Base-by-base conservation (phyloP, 495 filamentous ascomycete genomes). In the Pseudomonodictys pantanalensis region DNA sequence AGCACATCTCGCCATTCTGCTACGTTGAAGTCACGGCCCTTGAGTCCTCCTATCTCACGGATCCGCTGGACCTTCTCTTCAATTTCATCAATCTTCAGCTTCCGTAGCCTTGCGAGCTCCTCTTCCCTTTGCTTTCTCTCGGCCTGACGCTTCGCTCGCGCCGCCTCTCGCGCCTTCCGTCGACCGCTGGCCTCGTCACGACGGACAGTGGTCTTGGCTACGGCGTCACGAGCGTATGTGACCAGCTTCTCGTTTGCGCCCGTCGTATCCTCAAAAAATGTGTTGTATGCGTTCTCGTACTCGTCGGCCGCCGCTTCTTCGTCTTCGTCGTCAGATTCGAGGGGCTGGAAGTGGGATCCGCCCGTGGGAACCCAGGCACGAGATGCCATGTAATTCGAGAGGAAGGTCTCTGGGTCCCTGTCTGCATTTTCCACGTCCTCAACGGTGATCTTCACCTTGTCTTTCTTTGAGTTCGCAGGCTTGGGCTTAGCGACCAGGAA, bases 271-370 rank as follows among this genome's bases (percentile, higher is more conserved):
- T 98, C 93, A 66, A 98, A 98, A 23, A 93, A 88, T 72, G 96
- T 77, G 72, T 98, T 98, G 76, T 95, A 98, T n/a, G 91, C 92
- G 52, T 86, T 81, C 71, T 98, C 93, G 63, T 91, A 91, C 25
- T 82, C 82, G 24, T 98, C 93, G 30, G 92, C 92, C 24, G 84
- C 80, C 12, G 83, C 78, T 46, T 91, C 87, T 26, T 91, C 87
- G 49, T 92, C 89, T 20, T 88, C 89, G 52, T 97, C 93, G 63
- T 98, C 93, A 0, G 90, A 95, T 56, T 97, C 91, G 51, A 98
- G 86, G 7, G 91, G 87, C 47, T 88, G 76, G 64, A 85, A 87
- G 9, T 74, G 73, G 24, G 82, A 77, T 22, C 69, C 75, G 17
- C 71, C 80, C 9, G 81, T 77, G 8, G 88, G 83, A 23, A 90